Evolutionary conservation across 1,139 yeast species (phyloP), one percentile per base, ranked within the genome.

Genomic region (Blastobotrys serpentis): DNA sequence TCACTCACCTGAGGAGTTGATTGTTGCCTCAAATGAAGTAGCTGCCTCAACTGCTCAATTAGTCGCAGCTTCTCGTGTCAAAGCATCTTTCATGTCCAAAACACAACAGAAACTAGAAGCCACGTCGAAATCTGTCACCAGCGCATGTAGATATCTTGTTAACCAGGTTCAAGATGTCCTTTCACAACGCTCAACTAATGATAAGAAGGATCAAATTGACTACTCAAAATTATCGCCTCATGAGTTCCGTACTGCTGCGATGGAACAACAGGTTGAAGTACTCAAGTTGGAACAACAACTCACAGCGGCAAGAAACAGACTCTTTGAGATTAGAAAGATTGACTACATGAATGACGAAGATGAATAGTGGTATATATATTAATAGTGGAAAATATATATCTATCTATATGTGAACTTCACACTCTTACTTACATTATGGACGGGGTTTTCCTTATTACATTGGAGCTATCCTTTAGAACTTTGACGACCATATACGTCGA

Each of bases 251-350:
- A 86, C 95, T 0, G 77, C 81, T 23, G 95, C 90, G 63, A 87
- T 88, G 96, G 95, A 88, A 62, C 96, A 88, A 67, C 96, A 88
- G 65, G 96, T 89, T 11, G 90, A 86, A 65, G 89, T 88, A 42
- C 75, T 88, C 66, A 86, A 86, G 66, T 72, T 88, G 53, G 96
- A 88, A 62, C 86, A 86, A 59, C 78, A 83, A 51, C 72, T 87
- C 57, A 71, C 72, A 46, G 65, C 79, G 10, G 95, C 96, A 0
- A 77, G 96, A 65, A 86, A 85, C 69, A 78, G 86, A 61, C 73
- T 88, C 54, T 95, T 95, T 29, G 95, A 86, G 59, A 88, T 88
- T 55, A 76, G 96, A 67, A 86, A 84, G 67, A 82, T 77, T 50
- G 84, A 86, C 43, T 84, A 84, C 59, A 73, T 74, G 50, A 84